Evolutionary conservation across 768 basidiomycete genomes (phyloP).

Genomic region (Amanita exitialis): DNA sequence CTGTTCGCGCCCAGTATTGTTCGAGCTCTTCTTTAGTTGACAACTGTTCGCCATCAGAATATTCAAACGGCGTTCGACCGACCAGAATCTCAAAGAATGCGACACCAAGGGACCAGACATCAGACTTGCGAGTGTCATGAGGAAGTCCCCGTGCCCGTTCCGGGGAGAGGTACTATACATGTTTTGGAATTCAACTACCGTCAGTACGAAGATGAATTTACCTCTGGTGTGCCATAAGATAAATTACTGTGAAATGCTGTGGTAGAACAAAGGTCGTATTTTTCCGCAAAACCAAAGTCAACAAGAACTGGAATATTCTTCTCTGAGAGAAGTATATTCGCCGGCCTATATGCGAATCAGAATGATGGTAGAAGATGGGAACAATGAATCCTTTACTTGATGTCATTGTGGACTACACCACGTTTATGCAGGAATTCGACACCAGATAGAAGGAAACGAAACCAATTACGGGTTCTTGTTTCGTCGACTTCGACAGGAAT

Average conservation of each 20-base stretch:
- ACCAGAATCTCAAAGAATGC: slow-evolving; percentile 93
- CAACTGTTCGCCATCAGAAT: slow-evolving; percentile 71
- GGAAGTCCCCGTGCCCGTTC: slow-evolving; percentile 81
- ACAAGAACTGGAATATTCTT: slow-evolving; percentile 80
- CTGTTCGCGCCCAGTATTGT: slow-evolving; percentile 80
- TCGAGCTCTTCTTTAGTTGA: slow-evolving; percentile 72
- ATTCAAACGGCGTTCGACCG: slow-evolving; percentile 88
- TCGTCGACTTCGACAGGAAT: slow-evolving; percentile 87
- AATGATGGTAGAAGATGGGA: not conserved
- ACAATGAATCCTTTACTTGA: slow-evolving; percentile 46
- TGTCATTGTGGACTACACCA: slow-evolving; percentile 88
- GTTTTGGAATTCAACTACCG: slow-evolving; percentile 3
- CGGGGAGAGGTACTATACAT: slow-evolving; percentile 77
- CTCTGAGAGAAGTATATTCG: slow-evolving; percentile 82
- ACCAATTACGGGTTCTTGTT: slow-evolving; percentile 69
- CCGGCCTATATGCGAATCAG: slow-evolving; percentile 49
- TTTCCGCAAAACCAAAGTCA: slow-evolving; percentile 95
- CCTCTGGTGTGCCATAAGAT: slow-evolving; percentile 88
- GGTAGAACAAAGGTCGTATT: slow-evolving; percentile 53
- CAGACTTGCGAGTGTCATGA: slow-evolving; percentile 92
- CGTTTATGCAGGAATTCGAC: slow-evolving; percentile 77
- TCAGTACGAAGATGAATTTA: slow-evolving; percentile 17
- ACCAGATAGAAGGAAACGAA: slow-evolving; percentile 70
- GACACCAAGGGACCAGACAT: slow-evolving; percentile 77
- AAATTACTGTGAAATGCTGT: slow-evolving; percentile 76